phyloP scores from a whole-genome alignment of 202 grass and related monocot species.

The Setaria viridis region DNA sequence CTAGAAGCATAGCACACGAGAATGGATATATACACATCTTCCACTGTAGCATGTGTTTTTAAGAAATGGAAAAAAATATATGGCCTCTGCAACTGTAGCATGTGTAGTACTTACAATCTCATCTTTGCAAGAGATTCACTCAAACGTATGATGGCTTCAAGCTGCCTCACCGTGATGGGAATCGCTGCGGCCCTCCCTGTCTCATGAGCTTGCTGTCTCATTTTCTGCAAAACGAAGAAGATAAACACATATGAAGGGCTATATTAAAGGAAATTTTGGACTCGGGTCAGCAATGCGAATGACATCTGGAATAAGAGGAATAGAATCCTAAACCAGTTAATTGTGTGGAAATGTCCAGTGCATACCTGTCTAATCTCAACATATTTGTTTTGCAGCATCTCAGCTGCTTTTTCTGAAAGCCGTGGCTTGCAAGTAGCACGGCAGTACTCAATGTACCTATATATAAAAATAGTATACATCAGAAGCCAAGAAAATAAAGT shows the following conservation, averaged over 20 bases:
- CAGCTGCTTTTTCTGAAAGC: constrained; percentile 89
- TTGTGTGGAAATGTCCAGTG: not conserved
- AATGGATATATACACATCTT: not conserved
- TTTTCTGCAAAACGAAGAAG: constrained; percentile 69
- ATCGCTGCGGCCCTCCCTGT: constrained; percentile 84
- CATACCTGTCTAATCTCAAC: constrained; percentile 94
- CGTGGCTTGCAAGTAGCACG: constrained; percentile 76
- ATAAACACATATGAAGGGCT: not conserved
- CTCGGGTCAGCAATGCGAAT: not conserved
- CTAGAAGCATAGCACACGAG: not conserved
- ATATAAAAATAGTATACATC: constrained; percentile 19
- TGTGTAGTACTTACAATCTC: constrained; percentile 72
- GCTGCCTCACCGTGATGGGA: constrained; percentile 97
- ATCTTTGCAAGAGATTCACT: constrained; percentile 99
- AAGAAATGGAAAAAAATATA: too few relatives aligned
- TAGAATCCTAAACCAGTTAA: not conserved
- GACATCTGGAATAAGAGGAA: not conserved
- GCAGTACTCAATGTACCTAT: constrained; percentile 91
- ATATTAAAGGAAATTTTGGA: not conserved
- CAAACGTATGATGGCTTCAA: constrained; percentile 95
- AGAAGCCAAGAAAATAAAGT: constrained; percentile 22
- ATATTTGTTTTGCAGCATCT: constrained; percentile 99
- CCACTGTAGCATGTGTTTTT: constrained; percentile 3
- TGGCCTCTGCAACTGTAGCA: not conserved
- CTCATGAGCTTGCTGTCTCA: constrained; percentile 94